Evolutionary conservation across 192 early-diverging fungal species (phyloP), one percentile per base, ranked within the genome.

Genomic region (Paraglomus brasilianum): DNA sequence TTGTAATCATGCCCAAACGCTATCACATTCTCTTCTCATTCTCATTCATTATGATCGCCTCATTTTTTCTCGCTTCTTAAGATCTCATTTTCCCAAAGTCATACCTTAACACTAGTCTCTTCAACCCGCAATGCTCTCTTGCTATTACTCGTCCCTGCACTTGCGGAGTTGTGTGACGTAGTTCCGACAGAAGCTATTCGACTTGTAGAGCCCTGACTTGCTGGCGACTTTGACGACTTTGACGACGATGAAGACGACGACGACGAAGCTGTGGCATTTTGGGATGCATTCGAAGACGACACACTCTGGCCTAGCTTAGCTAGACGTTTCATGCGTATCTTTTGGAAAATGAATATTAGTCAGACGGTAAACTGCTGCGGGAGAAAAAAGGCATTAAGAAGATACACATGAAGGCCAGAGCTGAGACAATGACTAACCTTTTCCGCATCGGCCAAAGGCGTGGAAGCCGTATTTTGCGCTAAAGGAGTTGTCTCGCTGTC

Each of bases 261-360:
- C 2, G 72, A 71, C 17, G 69, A 40, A 0, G 66, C 38, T 42
- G 63, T 14, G 5, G 36, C 19, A 13, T 50, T 24, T 19, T 49
- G 22, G 10, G n/a, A 43, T 47, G 50, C 14, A 14, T 17, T n/a
- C 13, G 47, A 13, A 5, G 72, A 24, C 22, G 49, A 55, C 7
- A 17, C 44, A 17, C 69, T 41, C 3, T 77, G 73, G 55, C 81
- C 80, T 3, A 88, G 69, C 56, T 86, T 88, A n/a, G 86, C 86
- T 19, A 86, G 60, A 22, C 86, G 85, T 49, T 88, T 88, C 53
- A 84, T 60, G 36, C 87, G 76, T 65, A 89, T 88, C 86, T 89
- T 77, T 24, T 65, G 44, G 55, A 36, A 2, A 65, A 19, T 38
- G 39, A 14, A 11, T 8, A 21, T 10, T 14, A 45, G 15, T 24